A percentile compares a stretch with the other conserved stretches of the same genome.
Evolutionary conservation across 106 monocot genomes (phyloP).

Genomic region (Chionographis japonica): DNA sequence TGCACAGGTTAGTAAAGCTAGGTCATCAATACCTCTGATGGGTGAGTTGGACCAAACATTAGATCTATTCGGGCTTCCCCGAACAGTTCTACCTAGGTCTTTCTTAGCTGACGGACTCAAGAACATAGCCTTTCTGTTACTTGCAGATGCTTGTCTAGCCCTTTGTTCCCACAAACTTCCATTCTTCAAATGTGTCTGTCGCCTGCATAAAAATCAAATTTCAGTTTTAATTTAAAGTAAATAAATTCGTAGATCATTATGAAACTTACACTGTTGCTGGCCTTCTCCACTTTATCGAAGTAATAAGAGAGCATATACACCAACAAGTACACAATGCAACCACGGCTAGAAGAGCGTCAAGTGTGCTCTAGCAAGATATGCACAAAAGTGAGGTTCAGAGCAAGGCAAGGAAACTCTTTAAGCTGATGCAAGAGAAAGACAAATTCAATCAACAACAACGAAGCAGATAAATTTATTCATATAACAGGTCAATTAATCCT

Average conservation of each 20-base stretch:
- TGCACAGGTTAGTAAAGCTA: not conserved
- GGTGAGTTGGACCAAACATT: slow-evolving; percentile 32
- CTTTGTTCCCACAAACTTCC: slow-evolving; percentile 33
- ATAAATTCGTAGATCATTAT: not conserved
- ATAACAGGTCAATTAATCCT: no score
- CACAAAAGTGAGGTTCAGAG: not conserved
- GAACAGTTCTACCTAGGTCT: slow-evolving; percentile 8
- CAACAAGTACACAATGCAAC: slow-evolving; percentile 31
- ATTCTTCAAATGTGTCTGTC: slow-evolving; percentile 14
- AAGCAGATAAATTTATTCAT: no score
- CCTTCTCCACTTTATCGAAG: slow-evolving; percentile 14
- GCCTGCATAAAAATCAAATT: slow-evolving; percentile 21
- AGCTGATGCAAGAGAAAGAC: not conserved
- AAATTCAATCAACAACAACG: no score
- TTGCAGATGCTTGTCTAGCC: slow-evolving; percentile 26
- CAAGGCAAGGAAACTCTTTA: not conserved
- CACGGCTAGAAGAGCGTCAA: slow-evolving; percentile 50
- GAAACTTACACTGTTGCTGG: slow-evolving; percentile 12
- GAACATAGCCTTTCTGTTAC: slow-evolving; percentile 57
- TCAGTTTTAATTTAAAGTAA: not conserved
- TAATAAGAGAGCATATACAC: slow-evolving; percentile 30
- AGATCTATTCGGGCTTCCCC: slow-evolving; percentile 24
- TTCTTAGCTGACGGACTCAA: slow-evolving; percentile 39
- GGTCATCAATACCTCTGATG: slow-evolving; percentile 31
- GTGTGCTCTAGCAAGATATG: slow-evolving; percentile 58